Percentiles rank a stretch among this genome's conserved stretches.
Evolutionary conservation across 2,329 filamentous ascomycete genomes (phyloP).

Genomic region (Diaporthe humulicola): DNA sequence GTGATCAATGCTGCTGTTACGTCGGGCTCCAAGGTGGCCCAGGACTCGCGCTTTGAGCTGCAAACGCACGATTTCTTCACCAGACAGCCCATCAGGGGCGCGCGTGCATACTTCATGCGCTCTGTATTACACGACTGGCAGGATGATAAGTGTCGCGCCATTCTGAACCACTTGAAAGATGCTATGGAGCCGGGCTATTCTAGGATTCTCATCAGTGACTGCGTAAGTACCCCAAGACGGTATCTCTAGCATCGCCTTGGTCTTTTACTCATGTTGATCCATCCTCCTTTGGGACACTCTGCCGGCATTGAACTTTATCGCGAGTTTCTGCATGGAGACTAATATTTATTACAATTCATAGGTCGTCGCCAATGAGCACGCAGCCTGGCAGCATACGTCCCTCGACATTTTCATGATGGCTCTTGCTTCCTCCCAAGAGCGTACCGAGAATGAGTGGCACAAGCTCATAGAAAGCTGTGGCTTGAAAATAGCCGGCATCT

Average conservation of each 20-base stretch:
- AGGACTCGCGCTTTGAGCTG: not conserved
- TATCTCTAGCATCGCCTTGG: not conserved
- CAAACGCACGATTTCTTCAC: not conserved
- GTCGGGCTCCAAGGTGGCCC: too few species aligned
- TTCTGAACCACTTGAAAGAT: slow-evolving; percentile 40
- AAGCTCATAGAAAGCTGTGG: not conserved
- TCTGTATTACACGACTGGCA: slow-evolving; percentile 50
- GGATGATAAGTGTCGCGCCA: slow-evolving; percentile 44
- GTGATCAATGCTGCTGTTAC: not conserved
- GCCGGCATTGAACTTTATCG: not conserved
- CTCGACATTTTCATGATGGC: not conserved
- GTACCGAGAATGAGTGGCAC: not conserved
- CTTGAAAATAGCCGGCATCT: not conserved
- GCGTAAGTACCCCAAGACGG: not conserved
- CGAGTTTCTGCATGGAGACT: not conserved
- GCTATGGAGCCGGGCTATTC: not conserved
- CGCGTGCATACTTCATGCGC: not conserved
- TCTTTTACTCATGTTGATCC: too few species aligned
- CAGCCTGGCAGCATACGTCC: not conserved
- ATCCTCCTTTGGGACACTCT: not conserved
- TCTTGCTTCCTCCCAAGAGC: not conserved
- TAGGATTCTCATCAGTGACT: slow-evolving; percentile 40
- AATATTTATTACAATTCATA: not conserved
- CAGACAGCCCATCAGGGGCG: not conserved
- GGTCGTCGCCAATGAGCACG: not conserved